Evolutionary conservation across 805 yeast genomes (phyloP), one percentile per base, ranked within the genome.

Genomic region (Metschnikowia borealis): DNA sequence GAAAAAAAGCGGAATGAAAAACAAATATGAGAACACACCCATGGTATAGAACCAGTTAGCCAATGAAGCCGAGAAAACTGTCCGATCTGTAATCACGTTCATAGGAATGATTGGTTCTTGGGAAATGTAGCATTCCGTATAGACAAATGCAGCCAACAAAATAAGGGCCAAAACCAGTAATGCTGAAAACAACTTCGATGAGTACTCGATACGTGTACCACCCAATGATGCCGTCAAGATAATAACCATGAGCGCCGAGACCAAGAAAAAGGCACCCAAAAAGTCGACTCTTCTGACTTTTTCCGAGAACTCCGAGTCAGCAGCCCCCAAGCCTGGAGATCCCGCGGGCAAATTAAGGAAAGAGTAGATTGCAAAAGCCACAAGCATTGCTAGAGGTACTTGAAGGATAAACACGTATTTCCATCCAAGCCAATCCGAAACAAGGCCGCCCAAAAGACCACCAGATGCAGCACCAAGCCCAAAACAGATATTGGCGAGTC

Each of bases 31-130:
- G 62, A 79, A 86, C 15, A 79, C 77, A 1, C 82, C 75, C 86
- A 87, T 87, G 5, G 89, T 81, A 64, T 77, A 73, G 57, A 86
- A 83, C 81, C 87, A 82, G 64, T 84, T 84, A 40, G 85, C 76
- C 49, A 87, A 67, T 0, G 89, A 82, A 0, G 88, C 82, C 8
- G 84, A 75, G 33, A 83, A 63, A 17, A 87, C 78, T 0, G 92
- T 84, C 54, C 83, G 71, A 56, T 81, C 75, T 6, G 69, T 66
- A 55, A 86, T 67, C 45, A 87, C 65, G n/a, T 71, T 66, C 36
- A 86, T 71, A 0, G 92, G 91, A 47, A 86, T 72, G 15, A 85
- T 79, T 1, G 94, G 92, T 62, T 85, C 87, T 1, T 61, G 62
- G 0, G 87, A 83, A 29, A 75, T 64, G 42, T 71, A 61, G 26